Evolutionary conservation across 2,329 filamentous ascomycete species (phyloP).

Genomic region (Seiridium cupressi): DNA sequence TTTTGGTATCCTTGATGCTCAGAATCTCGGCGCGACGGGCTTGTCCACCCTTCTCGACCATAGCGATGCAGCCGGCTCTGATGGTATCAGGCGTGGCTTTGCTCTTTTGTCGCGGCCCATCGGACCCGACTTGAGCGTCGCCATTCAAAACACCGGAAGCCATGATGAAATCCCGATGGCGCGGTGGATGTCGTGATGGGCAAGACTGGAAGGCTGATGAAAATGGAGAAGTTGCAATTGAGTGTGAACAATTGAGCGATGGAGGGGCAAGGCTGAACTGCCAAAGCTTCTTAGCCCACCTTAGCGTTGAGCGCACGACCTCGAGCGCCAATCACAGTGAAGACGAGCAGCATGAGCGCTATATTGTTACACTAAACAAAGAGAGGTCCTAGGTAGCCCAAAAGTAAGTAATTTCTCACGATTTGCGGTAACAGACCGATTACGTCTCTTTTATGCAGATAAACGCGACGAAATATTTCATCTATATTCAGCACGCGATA

Average conservation of each 20-base stretch:
- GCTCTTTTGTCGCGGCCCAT: conserved; percentile 66
- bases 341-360: too few species aligned
- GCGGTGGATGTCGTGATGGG: conserved; percentile 32
- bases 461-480: too few species aligned
- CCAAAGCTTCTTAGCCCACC: neutral
- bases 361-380: too few species aligned
- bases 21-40: conserved; percentile 91
- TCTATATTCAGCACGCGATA: too few species aligned
- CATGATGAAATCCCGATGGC: conserved; percentile 45
- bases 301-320: too few species aligned
- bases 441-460: too few species aligned
- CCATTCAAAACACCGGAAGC: conserved; percentile 45
- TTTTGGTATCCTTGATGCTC: conserved; percentile 89
- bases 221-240: neutral
- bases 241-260: conserved; percentile 7
- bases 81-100: conserved; percentile 83
- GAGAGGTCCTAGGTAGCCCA: too few species aligned
- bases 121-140: conserved; percentile 55
- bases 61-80: conserved; percentile 57
- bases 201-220: conserved; percentile 15
- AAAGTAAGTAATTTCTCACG: too few species aligned
- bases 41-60: conserved; percentile 72
- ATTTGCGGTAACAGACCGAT: too few species aligned
- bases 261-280: conserved; percentile 18
- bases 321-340: too few species aligned